phyloP scores from a whole-genome alignment of 140 eudicot species.

The Erigeron philadelphicus region DNA sequence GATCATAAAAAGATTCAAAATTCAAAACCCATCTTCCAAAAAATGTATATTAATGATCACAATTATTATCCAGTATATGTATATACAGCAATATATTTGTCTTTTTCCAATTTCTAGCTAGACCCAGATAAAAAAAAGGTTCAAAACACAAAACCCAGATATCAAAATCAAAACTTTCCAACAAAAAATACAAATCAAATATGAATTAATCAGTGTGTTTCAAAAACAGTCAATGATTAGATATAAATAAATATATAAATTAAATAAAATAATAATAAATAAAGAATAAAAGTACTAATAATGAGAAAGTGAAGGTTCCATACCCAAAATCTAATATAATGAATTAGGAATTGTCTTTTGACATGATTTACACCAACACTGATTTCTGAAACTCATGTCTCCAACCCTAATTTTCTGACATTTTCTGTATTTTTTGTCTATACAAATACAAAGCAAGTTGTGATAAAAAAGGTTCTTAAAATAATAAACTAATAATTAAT shows the following conservation, averaged over 20 bases:
- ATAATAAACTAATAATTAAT: constrained; percentile 10
- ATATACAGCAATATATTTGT: too few species aligned
- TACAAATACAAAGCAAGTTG: constrained; percentile 20
- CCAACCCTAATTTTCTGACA: constrained; percentile 52
- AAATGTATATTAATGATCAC: background rate
- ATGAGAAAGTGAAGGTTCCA: constrained; percentile 47
- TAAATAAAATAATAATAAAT: constrained; percentile 11
- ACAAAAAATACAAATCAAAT: constrained; percentile 18
- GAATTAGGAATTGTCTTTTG: constrained; percentile 20
- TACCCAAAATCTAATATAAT: constrained; percentile 25
- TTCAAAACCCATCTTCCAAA: background rate
- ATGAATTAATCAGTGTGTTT: constrained; percentile 13
- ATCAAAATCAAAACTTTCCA: constrained; percentile 5
- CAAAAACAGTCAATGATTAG: constrained; percentile 25
- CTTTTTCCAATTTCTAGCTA: background rate
- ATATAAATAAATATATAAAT: background rate
- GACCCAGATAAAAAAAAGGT: constrained; percentile 23
- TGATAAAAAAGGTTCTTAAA: constrained; percentile 10
- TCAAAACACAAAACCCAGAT: constrained; percentile 10
- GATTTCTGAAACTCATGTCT: constrained; percentile 26
- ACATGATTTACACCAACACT: constrained; percentile 31
- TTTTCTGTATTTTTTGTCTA: constrained; percentile 35
- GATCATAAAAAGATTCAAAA: constrained; percentile 21
- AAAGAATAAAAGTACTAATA: constrained; percentile 25
- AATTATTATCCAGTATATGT: too few species aligned